phyloP scores from a whole-genome alignment of 2,329 filamentous ascomycete genomes.

The Ceratocystis alfenasii region DNA sequence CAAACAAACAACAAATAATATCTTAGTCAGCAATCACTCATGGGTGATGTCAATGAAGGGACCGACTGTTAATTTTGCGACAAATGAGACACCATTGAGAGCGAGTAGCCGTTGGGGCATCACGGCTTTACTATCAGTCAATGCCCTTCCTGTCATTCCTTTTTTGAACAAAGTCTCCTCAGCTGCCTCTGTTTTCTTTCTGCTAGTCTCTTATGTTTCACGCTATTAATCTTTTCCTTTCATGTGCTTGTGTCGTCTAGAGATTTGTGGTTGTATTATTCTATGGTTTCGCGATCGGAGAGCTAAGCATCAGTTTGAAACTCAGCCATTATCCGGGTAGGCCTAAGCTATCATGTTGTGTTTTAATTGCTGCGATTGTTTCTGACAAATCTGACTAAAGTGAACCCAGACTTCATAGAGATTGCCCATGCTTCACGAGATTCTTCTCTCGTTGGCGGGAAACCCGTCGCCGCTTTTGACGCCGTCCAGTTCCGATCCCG shows the following conservation, averaged over 20 bases:
- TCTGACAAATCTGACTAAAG: neutral
- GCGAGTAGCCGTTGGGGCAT: neutral
- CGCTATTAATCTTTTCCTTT: neutral
- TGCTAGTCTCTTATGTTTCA: neutral
- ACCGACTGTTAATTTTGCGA: neutral
- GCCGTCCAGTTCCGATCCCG: slow-evolving; percentile 28
- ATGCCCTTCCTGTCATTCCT: too few relatives aligned
- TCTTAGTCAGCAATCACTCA: neutral
- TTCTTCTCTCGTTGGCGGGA: slow-evolving; percentile 89
- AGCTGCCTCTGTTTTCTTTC: neutral
- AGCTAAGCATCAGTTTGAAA: slow-evolving; percentile 15
- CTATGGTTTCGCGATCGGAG: slow-evolving; percentile 20
- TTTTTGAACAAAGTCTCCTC: too few relatives aligned
- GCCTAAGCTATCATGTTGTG: neutral
- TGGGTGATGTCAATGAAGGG: neutral
- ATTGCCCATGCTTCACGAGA: slow-evolving; percentile 84
- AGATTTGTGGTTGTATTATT: slow-evolving; percentile 21
- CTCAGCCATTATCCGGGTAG: slow-evolving; percentile 16
- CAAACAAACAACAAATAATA: neutral
- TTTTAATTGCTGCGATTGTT: neutral
- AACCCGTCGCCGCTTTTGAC: slow-evolving; percentile 76
- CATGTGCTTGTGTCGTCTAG: slow-evolving; percentile 21
- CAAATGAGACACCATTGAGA: neutral
- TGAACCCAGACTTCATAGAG: neutral
- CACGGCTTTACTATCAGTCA: neutral